Evolutionary conservation across 192 early-diverging fungal genomes (phyloP), one percentile per base, ranked within the genome.

Genomic region (Phycomyces nitens): DNA sequence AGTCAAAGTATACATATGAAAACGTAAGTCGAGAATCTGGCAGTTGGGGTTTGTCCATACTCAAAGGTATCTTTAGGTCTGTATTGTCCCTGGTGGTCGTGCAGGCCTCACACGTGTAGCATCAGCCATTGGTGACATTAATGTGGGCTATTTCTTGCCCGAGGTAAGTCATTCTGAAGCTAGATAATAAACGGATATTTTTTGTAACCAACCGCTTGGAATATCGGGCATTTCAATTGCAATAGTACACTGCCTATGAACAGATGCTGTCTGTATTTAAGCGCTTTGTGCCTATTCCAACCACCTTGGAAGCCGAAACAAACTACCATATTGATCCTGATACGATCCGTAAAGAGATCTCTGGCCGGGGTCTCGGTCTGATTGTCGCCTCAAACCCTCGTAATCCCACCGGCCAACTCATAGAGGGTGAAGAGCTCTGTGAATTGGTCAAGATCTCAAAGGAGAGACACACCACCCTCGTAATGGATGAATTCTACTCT

Each of bases 401-500:
- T 29, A 82, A 82, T 53, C 80, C 80, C 3, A 81, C 79, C 27
- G 80, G 80, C 1, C 80, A 80, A 24, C 52, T 82, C 9, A 76
- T 80, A 26, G 60, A 75, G 29, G 78, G 72, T 24, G 78, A 74
- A 15, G 75, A 78, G 21, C 43, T 82, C 27, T 61, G 65, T 29
- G 58, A 82, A 39, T 70, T 76, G 29, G 60, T 80, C 18, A 57
- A 69, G 5, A 72, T 80, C 53, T 75, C 78, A 1, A 76, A 58
- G 43, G 66, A 68, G 29, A 63, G 61, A 41, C 75, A 77, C 24
- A 77, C 78, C 18, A 78, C 76, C 11, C 52, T 80, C 34, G 78
- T 82, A n/a, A 55, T 80, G 72, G 78, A 80, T 59, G 78, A 80
- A 40, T 82, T 82, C 65, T 82, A 82, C 60, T 75, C 71, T 21